Base-by-base conservation (phyloP, 2,329 filamentous ascomycete species). In the Cytospora paraplurivora region DNA sequence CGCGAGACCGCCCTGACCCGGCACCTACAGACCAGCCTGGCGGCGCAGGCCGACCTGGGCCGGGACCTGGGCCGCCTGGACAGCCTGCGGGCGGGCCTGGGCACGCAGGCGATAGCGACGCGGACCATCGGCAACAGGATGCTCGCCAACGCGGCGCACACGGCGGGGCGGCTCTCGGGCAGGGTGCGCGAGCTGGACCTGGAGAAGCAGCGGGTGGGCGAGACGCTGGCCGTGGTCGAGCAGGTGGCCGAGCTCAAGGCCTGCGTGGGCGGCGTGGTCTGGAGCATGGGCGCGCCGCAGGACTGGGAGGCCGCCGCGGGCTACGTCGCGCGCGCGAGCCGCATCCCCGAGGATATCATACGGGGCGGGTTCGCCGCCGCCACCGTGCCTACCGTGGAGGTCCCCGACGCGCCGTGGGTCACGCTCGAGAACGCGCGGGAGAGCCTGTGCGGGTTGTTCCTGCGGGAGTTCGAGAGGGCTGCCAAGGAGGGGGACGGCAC, bases 241-340 rank as follows among this genome's bases (percentile, higher is more conserved):
- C 93, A 97, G 78, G 94, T 99, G 15, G 91, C 92, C 6, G 95
- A 99, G 81, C 88, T 99, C 68, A 98, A 98, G 78, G 91, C 95
- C 10, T 99, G 95, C 74, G 92, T 98, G 41, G 87, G 97, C 65
- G 95, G 95, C 51, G 93, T 98, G 12, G 88, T 94, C 33, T 95
- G 93, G 19, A 96, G 91, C 65, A 99, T 99, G 95, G 95, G 94
- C 38, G 94, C 93, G 5, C 92, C 95, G 50, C 95, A 99, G 76
- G 95, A 99, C 78, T 99, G 95, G 95, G 95, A 99, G 76, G 95
- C 92, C 3, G 95, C 95, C 4, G 95, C 95, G 1, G 90, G 85
- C 54, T 98, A 98, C 75, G 84, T 99, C 64, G 87, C 90, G 67
- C 86, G 94, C 52, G 93, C 95, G 7, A 88, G 88, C 65, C 88